Percentiles rank a stretch among this genome's conserved stretches.
phyloP scores from a whole-genome alignment of 2,329 filamentous ascomycete species.

The Sclerotinia glacialis region DNA sequence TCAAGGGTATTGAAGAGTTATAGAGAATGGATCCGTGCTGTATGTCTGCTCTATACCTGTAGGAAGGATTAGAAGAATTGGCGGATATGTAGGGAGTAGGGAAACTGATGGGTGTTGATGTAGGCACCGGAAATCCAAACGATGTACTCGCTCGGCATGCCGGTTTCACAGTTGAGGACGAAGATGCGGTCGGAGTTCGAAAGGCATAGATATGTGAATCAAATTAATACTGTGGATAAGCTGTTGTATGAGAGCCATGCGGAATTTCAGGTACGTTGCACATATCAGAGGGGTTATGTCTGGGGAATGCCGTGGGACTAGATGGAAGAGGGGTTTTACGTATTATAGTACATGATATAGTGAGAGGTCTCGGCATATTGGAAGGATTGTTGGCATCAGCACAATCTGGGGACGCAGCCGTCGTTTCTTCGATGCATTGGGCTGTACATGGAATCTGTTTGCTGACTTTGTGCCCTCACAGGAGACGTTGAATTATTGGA shows the following conservation, averaged over 20 bases:
- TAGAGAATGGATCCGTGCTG: conserved; percentile 92
- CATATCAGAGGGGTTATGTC: neutral
- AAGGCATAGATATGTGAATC: conserved; percentile 87
- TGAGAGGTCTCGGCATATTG: neutral
- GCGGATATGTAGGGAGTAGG: neutral
- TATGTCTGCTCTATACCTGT: conserved; percentile 49
- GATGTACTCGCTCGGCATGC: conserved; percentile 92
- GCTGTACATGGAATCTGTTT: neutral
- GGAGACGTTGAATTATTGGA: conserved; percentile 99
- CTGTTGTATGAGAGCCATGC: conserved; percentile 86
- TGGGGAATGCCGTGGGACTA: conserved; percentile 5
- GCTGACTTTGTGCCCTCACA: conserved; percentile 42
- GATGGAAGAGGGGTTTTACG: neutral
- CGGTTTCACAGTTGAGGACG: conserved; percentile 82
- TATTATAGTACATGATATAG: neutral
- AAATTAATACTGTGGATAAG: conserved; percentile 84
- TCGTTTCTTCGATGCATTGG: neutral
- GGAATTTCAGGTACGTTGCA: conserved; percentile 76
- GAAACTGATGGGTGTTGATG: conserved; percentile 12
- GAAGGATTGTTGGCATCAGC: neutral
- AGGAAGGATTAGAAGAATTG: neutral
- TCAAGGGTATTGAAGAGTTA: conserved; percentile 84
- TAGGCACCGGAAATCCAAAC: conserved; percentile 95
- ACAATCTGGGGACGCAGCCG: neutral
- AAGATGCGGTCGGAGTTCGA: conserved; percentile 97